Evolutionary conservation across 257 asterid species (phyloP), one percentile per base, ranked within the genome.

Genomic region (Primulina huaijiensis): DNA sequence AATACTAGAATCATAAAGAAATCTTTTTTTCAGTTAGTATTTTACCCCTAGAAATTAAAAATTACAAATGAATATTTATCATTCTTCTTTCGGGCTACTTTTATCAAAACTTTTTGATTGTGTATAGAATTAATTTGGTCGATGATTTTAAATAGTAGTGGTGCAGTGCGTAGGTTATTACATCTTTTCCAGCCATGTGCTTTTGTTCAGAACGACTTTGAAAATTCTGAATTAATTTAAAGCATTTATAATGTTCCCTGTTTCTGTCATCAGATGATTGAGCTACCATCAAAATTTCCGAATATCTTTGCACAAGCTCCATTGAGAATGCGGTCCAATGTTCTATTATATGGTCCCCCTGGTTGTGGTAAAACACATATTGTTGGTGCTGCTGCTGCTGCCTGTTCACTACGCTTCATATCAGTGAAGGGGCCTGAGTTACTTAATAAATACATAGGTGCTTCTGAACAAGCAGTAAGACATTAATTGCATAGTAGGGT

Each of bases 301-400:
- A 84, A 67, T 74, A 87, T 90, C 74, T 93, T 93, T 79, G 84
- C 88, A 57, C 90, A 90, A 82, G 87, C 97, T 76, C 99, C 97
- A 66, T 73, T 93, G 76, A 87, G 99, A 74, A 70, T 90, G 96
- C 90, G 99, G 27, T 89, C 99, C 79, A 93, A 93, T 82, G 88
- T 90, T 76, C 99, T 93, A 64, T 87, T 93, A 74, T 93, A 93
- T 72, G 99, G 99, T 0, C 99, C 99, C 72, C 97, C 99, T 74
- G 99, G 97, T 74, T 93, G 99, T 84, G 99, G 99, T 8, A 93
- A 93, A 83, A 93, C 99, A 37, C 99, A 93, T 79, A 86, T 93
- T 80, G 97, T 90, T 73, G 97, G 96, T 68, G 96, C 96, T 75
- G 95, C 97, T 76, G 99, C 99, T 78, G 94, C 96, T 29, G 93